Evolutionary conservation across 257 asterid species (phyloP), one percentile per base, ranked within the genome.

Genomic region (Salvia rosmarinus): DNA sequence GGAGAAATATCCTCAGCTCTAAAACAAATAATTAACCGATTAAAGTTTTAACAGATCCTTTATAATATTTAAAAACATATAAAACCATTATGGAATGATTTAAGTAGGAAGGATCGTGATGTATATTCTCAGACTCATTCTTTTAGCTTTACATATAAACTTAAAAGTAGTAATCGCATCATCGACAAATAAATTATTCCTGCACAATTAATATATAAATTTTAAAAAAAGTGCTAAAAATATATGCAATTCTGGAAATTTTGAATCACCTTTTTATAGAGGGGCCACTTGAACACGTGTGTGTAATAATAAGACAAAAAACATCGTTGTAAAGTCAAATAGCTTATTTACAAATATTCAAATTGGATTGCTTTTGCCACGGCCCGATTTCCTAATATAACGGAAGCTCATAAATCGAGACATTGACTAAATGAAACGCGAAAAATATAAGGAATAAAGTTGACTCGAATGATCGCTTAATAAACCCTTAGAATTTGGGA

Each of bases 301-400:
- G 0, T 23, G 9, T 11, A 54, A 54, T 54, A 23, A 23, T 23
- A 54, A 54, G 61, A 54, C 35, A 54, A 54, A 54, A 21, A 23
- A 54, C 34, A 23, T 52, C 14, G 61, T 54, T 54, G 35, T 54
- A 54, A 54, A 54, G 55, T 49, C 23, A 17, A 49, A 32, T n/a
- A n/a, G n/a, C n/a, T n/a, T n/a, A n/a, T n/a, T n/a, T n/a, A n/a
- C n/a, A n/a, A n/a, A n/a, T n/a, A n/a, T n/a, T n/a, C n/a, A n/a
- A n/a, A n/a, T n/a, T n/a, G n/a, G n/a, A n/a, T n/a, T n/a, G n/a
- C n/a, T n/a, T n/a, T n/a, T n/a, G n/a, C n/a, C n/a, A n/a, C n/a
- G n/a, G n/a, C n/a, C n/a, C n/a, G n/a, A n/a, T n/a, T n/a, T n/a
- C n/a, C n/a, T n/a, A n/a, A n/a, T n/a, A n/a, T n/a, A n/a, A n/a